Base-by-base conservation (phyloP, 2,329 filamentous ascomycete genomes). In the Aspergillus caelatus region DNA sequence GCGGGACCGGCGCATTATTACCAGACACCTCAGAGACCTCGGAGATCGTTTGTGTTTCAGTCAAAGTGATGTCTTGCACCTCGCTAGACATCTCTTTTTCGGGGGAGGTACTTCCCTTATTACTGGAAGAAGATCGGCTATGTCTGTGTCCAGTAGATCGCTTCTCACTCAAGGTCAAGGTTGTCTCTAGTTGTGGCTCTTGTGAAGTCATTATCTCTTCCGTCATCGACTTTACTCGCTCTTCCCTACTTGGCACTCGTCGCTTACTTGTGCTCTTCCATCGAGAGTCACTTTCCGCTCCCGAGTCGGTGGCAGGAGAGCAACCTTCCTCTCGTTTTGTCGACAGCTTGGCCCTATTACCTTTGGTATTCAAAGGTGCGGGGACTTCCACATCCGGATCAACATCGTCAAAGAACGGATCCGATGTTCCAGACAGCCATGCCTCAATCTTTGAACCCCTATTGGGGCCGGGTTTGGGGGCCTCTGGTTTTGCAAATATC, bases 351-450 rank as follows among this genome's bases (percentile, higher is more conserved):
- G 76, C 65, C 73, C 75, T 74, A 30, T 75, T 75, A 4, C 77
- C 75, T 41, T 80, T 80, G 57, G 78, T 78, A 58, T 79, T 79
- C 34, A 80, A 61, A 11, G 79, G 79, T 30, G 76, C 75, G 10
- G 80, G 79, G 39, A 80, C 71, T 54, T 80, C 78, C 50, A 73
- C 76, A 32, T 72, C 70, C 4, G 70, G 68, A 26, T 72, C 69
- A 36, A 72, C 67, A 26, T 72, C 72, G n/a, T 85, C 83, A 55
- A 82, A 64, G 62, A 87, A 86, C 2, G 85, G 84, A 72, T 88
- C 85, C 10, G 83, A 80, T 2, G 85, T 86, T 58, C 79, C 79
- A 2, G 82, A 83, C 7, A 90, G 81, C 88, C 88, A 90, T 56
- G 86, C 85, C 74, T 89, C 85, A 30, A 90, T 84, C 55, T 86